Percentiles rank a stretch among this genome's conserved stretches.
phyloP scores from a whole-genome alignment of 495 filamentous ascomycete species.

The Thermothielavioides terrestris region DNA sequence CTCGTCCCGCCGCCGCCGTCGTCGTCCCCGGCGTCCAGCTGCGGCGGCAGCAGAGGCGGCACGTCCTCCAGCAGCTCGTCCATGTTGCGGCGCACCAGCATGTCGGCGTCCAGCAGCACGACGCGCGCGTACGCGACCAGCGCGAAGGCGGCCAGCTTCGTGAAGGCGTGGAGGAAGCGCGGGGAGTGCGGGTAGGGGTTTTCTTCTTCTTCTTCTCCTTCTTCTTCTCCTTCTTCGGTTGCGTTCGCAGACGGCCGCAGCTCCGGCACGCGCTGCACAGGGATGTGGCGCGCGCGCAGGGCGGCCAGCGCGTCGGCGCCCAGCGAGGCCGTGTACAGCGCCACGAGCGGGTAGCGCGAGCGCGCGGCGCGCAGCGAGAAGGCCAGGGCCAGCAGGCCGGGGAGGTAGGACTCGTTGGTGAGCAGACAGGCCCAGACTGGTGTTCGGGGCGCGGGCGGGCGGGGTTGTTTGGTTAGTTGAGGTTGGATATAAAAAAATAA shows the following conservation, averaged over 20 bases:
- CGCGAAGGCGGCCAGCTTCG: slow-evolving; percentile 69
- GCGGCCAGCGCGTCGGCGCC: slow-evolving; percentile 52
- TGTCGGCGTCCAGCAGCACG: slow-evolving; percentile 76
- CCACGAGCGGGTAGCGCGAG: slow-evolving; percentile 64
- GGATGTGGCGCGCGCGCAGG: slow-evolving; percentile 54
- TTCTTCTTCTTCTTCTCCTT: neutral
- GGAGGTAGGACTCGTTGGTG: slow-evolving; percentile 65
- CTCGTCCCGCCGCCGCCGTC: too few species aligned
- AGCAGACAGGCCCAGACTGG: slow-evolving; percentile 72
- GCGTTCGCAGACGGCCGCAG: slow-evolving; percentile 45
- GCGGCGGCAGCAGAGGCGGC: too few species aligned
- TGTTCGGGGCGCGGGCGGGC: too few species aligned
- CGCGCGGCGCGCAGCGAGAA: slow-evolving; percentile 50
- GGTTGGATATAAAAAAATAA: neutral
- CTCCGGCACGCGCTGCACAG: slow-evolving; percentile 51
- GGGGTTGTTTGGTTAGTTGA: too few species aligned
- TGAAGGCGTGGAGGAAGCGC: slow-evolving; percentile 79
- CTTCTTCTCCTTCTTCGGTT: slow-evolving; percentile 36
- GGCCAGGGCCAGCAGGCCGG: slow-evolving; percentile 64
- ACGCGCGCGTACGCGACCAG: slow-evolving; percentile 63
- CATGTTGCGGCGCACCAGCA: slow-evolving; percentile 71
- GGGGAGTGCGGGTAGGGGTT: slow-evolving; percentile 41
- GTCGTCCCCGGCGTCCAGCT: too few species aligned
- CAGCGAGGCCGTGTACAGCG: slow-evolving; percentile 66
- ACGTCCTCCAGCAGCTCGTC: slow-evolving; percentile 82